Percentiles rank a stretch among this genome's conserved stretches.
Evolutionary conservation across 495 filamentous ascomycete species (phyloP).

Genomic region (Podospora fimiseda): DNA sequence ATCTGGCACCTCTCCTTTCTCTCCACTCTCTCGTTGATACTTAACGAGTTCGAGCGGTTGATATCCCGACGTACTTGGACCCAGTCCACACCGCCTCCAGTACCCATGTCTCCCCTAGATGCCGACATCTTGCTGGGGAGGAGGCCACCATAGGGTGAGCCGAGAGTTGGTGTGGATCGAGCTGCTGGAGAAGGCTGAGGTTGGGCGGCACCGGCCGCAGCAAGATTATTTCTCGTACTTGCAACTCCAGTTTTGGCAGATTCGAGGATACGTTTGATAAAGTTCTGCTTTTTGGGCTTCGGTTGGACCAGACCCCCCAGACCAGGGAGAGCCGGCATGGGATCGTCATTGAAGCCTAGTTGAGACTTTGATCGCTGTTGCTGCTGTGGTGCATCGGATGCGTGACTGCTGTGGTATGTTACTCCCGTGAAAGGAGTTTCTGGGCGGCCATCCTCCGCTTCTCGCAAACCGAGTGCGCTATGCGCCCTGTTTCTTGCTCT

Average conservation of each 20-base stretch:
- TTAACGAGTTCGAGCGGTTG: conserved; percentile 88
- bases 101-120: conserved; percentile 60
- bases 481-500: conserved; percentile 54
- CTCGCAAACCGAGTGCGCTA: conserved; percentile 48
- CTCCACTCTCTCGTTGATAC: conserved; percentile 78
- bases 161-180: conserved; percentile 16
- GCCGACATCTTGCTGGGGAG: conserved; percentile 35
- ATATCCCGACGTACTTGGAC: conserved; percentile 93
- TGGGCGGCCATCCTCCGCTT: conserved; percentile 46
- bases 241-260: conserved; percentile 91
- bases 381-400: conserved; percentile 44
- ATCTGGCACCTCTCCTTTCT: conserved; percentile 89
- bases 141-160: conserved; percentile 21
- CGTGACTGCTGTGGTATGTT: conserved; percentile 80
- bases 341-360: conserved; percentile 39
- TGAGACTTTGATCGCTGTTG: conserved; percentile 42
- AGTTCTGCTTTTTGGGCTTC: conserved; percentile 85
- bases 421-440: conserved; percentile 70
- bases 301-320: conserved; percentile 62
- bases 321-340: conserved; percentile 45
- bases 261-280: conserved; percentile 94
- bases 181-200: conserved; percentile 22
- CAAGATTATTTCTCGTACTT: conserved; percentile 79
- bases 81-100: conserved; percentile 71
- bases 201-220: conserved; percentile 48